A percentile compares a stretch with the other conserved stretches of the same genome.
Conservation (phyloP, 192 early-diverging fungal genomes). For the Backusella luteola region DNA sequence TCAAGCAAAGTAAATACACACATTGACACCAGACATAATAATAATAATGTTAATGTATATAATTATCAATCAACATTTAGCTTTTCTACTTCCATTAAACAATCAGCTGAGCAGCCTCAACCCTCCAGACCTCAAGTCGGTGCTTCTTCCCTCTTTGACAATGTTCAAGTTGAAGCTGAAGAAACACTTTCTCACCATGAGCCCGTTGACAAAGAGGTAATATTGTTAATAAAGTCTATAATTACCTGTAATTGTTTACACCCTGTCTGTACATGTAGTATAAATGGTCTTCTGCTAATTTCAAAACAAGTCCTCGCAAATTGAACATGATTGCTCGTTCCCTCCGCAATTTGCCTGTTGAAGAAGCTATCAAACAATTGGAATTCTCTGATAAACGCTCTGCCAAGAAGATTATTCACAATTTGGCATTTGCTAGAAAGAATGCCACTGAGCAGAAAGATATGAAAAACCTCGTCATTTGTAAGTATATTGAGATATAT, state of each 20-base stretch:
- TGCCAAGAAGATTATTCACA: constrained; percentile 60
- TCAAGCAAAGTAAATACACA: constrained; percentile 7
- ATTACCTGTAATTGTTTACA: no score
- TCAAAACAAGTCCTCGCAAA: constrained; percentile 69
- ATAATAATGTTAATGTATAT: background rate
- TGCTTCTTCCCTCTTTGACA: constrained; percentile 41
- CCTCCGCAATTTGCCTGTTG: constrained; percentile 60
- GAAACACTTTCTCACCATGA: constrained; percentile 36
- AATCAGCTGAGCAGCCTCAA: constrained; percentile 28
- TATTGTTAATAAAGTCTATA: background rate
- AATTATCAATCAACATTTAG: background rate
- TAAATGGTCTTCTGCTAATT: constrained; percentile 60
- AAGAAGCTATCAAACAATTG: constrained; percentile 79
- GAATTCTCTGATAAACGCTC: constrained; percentile 70
- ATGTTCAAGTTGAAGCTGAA: constrained; percentile 26
- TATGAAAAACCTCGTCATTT: constrained; percentile 61
- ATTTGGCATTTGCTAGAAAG: constrained; percentile 65
- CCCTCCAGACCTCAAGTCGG: constrained; percentile 30
- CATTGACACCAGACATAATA: background rate
- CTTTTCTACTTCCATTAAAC: constrained; percentile 16
- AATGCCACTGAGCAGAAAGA: constrained; percentile 63
- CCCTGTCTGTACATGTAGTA: constrained; percentile 29
- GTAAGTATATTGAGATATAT: constrained; percentile 7
- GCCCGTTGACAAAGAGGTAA: constrained; percentile 52
- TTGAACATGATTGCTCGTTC: constrained; percentile 71